phyloP scores from a whole-genome alignment of 2,329 filamentous ascomycete genomes.

The Aspergillus sp. region DNA sequence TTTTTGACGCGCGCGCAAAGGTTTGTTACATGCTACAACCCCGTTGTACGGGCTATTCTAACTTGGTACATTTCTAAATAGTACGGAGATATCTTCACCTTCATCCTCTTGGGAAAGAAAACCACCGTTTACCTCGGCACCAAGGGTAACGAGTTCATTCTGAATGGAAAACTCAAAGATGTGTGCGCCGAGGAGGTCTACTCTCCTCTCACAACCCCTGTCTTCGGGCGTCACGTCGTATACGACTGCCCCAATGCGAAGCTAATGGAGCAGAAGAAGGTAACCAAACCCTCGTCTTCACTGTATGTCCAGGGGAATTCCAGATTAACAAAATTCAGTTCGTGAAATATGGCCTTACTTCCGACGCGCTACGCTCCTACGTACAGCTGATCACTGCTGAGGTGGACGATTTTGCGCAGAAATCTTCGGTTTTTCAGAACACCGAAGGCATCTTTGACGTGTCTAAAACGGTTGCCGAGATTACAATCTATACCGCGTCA shows the following conservation, averaged over 20 bases:
- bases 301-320: neutral
- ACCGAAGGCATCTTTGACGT: conserved; percentile 70
- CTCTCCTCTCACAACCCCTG: conserved; percentile 67
- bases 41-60: neutral
- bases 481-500: conserved; percentile 87
- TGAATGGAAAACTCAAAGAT: conserved; percentile 88
- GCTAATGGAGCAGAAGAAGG: conserved; percentile 96
- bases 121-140: conserved; percentile 82
- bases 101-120: conserved; percentile 82
- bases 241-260: conserved; percentile 91
- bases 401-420: conserved; percentile 71
- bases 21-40: conserved; percentile 44
- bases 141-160: conserved; percentile 85
- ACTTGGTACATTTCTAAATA: conserved; percentile 33
- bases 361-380: conserved; percentile 66
- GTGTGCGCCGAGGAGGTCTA: conserved; percentile 91
- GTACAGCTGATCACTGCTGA: conserved; percentile 76
- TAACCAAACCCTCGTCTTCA: conserved; percentile 49
- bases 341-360: conserved; percentile 64
- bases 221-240: conserved; percentile 82
- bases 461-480: conserved; percentile 73
- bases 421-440: conserved; percentile 65
- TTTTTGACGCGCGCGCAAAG: conserved; percentile 68
- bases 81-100: conserved; percentile 91
- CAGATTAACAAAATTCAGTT: conserved; percentile 44